phyloP scores from a whole-genome alignment of 805 yeast species.

The Candida mattraensis region DNA sequence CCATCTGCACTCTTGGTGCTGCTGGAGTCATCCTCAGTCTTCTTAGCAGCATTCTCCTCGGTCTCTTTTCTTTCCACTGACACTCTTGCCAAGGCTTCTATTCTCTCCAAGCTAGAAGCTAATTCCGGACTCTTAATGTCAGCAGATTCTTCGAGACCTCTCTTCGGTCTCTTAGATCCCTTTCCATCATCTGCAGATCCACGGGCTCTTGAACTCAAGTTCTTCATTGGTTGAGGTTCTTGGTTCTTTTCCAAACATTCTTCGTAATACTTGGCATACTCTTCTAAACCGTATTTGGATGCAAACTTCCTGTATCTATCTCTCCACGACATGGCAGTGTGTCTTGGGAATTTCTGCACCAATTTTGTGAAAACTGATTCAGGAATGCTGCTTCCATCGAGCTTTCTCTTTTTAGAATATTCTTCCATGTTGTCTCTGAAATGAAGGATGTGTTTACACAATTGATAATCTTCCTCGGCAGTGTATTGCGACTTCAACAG shows the following conservation, averaged over 20 bases:
- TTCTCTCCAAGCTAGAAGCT: slow-evolving; percentile 19
- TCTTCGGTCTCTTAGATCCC: slow-evolving; percentile 22
- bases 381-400: slow-evolving; percentile 29
- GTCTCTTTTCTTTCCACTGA: slow-evolving; percentile 27
- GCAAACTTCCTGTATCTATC: slow-evolving; percentile 76
- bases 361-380: slow-evolving; percentile 42
- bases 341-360: slow-evolving; percentile 45
- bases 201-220: slow-evolving; percentile 49
- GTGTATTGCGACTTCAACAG: slow-evolving; percentile 62
- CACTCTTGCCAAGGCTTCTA: slow-evolving; percentile 29
- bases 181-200: slow-evolving; percentile 18
- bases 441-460: slow-evolving; percentile 41
- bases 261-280: slow-evolving; percentile 55
- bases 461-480: slow-evolving; percentile 64
- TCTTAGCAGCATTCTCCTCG: slow-evolving; percentile 19
- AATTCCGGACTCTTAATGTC: slow-evolving; percentile 9
- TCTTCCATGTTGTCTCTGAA: slow-evolving; percentile 23
- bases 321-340: slow-evolving; percentile 75
- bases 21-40: slow-evolving; percentile 9
- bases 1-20: slow-evolving; percentile 7
- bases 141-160: slow-evolving; percentile 1
- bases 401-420: slow-evolving; percentile 23
- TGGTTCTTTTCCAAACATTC: slow-evolving; percentile 36
- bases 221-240: slow-evolving; percentile 57
- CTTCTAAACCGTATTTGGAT: slow-evolving; percentile 57